Evolutionary conservation across 805 yeast genomes (phyloP), one percentile per base, ranked within the genome.

Genomic region (Teunomyces tritomae): DNA sequence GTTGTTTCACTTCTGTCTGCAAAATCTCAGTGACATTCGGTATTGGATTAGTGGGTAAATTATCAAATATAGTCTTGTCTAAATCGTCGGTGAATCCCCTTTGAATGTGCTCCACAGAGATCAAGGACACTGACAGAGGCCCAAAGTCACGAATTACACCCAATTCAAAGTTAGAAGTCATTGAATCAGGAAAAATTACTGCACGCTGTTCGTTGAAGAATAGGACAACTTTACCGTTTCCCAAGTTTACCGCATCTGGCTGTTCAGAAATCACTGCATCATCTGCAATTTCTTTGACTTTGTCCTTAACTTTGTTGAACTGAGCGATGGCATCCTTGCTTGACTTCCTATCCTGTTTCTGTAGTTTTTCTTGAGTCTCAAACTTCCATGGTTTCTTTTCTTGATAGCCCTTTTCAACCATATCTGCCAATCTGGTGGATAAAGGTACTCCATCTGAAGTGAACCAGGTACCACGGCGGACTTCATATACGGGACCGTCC

Each of bases 401-500:
- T 13, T 59, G 51, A 59, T 78, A 87, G 0, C 79, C 79, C 4
- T 57, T 57, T 62, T 91, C 97, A 16, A 91, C 57, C 47, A 78
- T 81, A 0, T 71, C 67, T 0, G 94, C 72, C 4, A 83, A 49
- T 1, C 67, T 64, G 1, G 70, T 69, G 8, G 73, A 58, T 26
- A 89, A 65, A 0, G 95, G 95, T 4, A 58, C 57, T 0, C 81
- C 80, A 44, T 79, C 79, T 8, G 77, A 61, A 32, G 73, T 67
- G 61, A 89, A 89, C 98, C 98, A 92, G 1, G 82, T 63, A 1
- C 96, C 96, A 46, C 97, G 70, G 40, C 96, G 73, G 1, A 92
- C 85, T 50, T 87, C 90, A 60, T 83, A 92, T 0, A 72, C 68
- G 0, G 97, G 94, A 1, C 97, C 97, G 6, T 81, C 83, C 97